A percentile compares a stretch with the other conserved stretches of the same genome.
phyloP scores from a whole-genome alignment of 2,329 filamentous ascomycete genomes.

The Ophidiomyces ophidiicola region DNA sequence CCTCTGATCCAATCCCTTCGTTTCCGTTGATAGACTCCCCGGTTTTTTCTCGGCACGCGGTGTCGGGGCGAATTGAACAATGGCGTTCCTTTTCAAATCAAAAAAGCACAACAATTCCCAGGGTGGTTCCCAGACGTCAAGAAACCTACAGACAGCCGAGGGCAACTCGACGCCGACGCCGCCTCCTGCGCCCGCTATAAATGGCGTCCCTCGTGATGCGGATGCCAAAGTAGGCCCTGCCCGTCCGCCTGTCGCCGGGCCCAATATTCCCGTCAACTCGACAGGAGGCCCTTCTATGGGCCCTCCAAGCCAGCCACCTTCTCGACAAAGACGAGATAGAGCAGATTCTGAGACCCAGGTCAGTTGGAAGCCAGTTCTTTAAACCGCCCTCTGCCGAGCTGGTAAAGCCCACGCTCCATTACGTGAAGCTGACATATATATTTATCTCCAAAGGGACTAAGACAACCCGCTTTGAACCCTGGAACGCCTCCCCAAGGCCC shows the following conservation, averaged over 20 bases:
- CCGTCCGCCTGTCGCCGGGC: slow-evolving; percentile 54
- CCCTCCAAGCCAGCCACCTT: slow-evolving; percentile 54
- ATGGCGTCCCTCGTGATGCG: slow-evolving; percentile 33
- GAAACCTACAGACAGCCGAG: slow-evolving; percentile 47
- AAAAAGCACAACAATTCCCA: slow-evolving; percentile 57
- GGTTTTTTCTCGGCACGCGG: not conserved
- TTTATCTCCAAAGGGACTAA: slow-evolving; percentile 18
- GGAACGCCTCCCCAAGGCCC: slow-evolving; percentile 34
- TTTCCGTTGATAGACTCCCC: not conserved
- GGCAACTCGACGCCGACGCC: slow-evolving; percentile 30
- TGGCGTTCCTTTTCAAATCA: slow-evolving; percentile 74
- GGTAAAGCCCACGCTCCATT: not conserved
- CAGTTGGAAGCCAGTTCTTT: not conserved
- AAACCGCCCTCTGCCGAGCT: too few species aligned
- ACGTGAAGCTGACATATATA: slow-evolving; percentile 12
- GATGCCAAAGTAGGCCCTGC: slow-evolving; percentile 41
- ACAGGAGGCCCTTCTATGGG: slow-evolving; percentile 46
- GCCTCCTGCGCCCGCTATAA: slow-evolving; percentile 36
- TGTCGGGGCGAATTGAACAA: slow-evolving; percentile 31
- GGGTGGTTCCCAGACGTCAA: slow-evolving; percentile 41
- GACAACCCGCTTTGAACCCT: slow-evolving; percentile 45
- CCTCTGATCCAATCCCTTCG: too few species aligned
- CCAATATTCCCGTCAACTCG: slow-evolving; percentile 50
- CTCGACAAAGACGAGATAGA: slow-evolving; percentile 44
- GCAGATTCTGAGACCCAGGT: slow-evolving; percentile 46